These are phyloP conservation scores for Penicillium ochrochloron DNA, from an alignment of 495 filamentous ascomycete species.

Conservation along the genomic window DNA sequence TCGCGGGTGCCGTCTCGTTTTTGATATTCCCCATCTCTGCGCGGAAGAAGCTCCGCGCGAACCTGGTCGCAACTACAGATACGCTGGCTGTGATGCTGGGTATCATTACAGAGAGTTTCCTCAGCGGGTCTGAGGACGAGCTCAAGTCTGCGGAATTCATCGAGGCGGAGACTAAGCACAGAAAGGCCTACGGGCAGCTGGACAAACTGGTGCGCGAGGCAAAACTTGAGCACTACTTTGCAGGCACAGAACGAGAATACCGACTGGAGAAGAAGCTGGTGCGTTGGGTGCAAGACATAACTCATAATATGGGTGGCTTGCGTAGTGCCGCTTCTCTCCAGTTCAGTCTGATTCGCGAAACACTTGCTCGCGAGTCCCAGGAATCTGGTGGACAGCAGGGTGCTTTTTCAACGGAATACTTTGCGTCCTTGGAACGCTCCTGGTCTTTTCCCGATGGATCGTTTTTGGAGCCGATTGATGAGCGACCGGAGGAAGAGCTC, in stretches of 20 bases:
- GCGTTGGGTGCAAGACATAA: conserved; percentile 82
- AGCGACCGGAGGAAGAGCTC: conserved; percentile 65
- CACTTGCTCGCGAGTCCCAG: conserved; percentile 35
- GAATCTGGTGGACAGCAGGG: conserved; percentile 16
- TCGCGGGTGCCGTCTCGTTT: conserved; percentile 77
- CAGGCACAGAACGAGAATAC: conserved; percentile 84
- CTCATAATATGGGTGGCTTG: conserved; percentile 89
- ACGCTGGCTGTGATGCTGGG: conserved; percentile 80
- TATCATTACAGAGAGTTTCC: conserved; percentile 81
- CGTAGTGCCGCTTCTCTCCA: conserved; percentile 88
- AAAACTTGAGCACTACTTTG: conserved; percentile 85
- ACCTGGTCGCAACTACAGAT: conserved; percentile 75
- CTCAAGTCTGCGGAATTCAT: conserved; percentile 64
- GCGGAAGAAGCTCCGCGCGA: conserved; percentile 71
- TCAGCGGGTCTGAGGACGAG: conserved; percentile 83
- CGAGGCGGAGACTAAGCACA: conserved; percentile 69
- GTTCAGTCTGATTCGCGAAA: conserved; percentile 77
- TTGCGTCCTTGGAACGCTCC: conserved; percentile 31
- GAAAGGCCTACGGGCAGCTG: conserved; percentile 70
- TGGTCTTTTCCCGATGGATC: conserved; percentile 47
- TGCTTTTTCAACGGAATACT: conserved; percentile 20
- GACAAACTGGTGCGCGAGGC: conserved; percentile 84
- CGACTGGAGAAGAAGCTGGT: conserved; percentile 78
- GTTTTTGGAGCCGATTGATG: conserved; percentile 66
- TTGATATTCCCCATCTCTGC: conserved; percentile 82